These are phyloP conservation scores for Porphyridium purpureum DNA, from an alignment of 23 red algal genomes.

Conservation along the genomic window DNA sequence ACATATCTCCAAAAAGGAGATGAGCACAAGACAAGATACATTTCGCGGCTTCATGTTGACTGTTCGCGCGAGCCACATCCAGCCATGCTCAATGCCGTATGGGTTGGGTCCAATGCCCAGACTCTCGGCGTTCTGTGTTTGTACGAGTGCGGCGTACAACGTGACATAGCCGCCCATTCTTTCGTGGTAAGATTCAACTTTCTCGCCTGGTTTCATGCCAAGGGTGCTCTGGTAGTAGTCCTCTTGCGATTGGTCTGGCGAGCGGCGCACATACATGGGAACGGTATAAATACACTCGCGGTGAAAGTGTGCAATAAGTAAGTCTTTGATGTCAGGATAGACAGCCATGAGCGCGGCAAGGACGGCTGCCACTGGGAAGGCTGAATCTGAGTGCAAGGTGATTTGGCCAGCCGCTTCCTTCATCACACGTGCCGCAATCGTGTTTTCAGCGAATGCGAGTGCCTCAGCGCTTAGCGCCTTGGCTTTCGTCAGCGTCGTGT, in stretches of 20 bases:
- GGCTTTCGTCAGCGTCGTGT: not conserved
- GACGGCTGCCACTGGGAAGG: constrained; percentile 9
- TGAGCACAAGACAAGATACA: not conserved
- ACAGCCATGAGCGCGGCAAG: constrained; percentile 1
- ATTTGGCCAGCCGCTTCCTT: not conserved
- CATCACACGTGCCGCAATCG: not conserved
- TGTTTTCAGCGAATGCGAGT: not conserved
- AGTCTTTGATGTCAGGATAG: constrained; percentile 11
- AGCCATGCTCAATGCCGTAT: not conserved
- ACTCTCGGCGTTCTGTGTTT: constrained; percentile 35
- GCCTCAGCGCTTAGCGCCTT: not conserved
- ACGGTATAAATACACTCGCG: constrained; percentile 42
- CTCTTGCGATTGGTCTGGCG: constrained; percentile 17
- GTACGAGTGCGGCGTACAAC: constrained; percentile 43
- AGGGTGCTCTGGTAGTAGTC: constrained; percentile 18
- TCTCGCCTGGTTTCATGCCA: constrained; percentile 45
- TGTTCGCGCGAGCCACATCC: not conserved
- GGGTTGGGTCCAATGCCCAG: too few relatives aligned
- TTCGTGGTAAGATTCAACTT: constrained; percentile 35
- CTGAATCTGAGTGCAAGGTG: constrained; percentile 8
- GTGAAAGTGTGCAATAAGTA: constrained; percentile 40
- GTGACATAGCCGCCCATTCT: constrained; percentile 54
- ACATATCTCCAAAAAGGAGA: not conserved
- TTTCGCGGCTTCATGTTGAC: not conserved
- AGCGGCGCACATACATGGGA: constrained; percentile 22